phyloP scores from a whole-genome alignment of 176 grass and related monocot genomes.

The bread wheat (Triticum aestivum) region IWGSC_CS_RefSeq_v2.1 NC_057810.1:192867147-192867646 shows the following conservation, averaged over 20 bases:
- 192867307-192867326: no score
- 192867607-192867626: no score
- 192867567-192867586: neutral
- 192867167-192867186: neutral
- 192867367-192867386: neutral
- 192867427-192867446: neutral
- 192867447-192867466: neutral
- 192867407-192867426: neutral
- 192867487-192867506: neutral
- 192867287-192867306: neutral
- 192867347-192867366: no score
- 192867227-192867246: neutral
- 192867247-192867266: neutral
- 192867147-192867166: neutral
- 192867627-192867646: neutral
- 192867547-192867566: neutral
- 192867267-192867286: neutral
- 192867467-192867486: neutral
- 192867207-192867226: neutral
- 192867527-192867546: neutral
- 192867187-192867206: neutral
- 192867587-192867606: neutral
- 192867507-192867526: neutral
- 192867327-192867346: no score
- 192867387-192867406: neutral